Evolutionary conservation across 148 eudicot species (phyloP).

Genomic region (Chenopodium album): DNA sequence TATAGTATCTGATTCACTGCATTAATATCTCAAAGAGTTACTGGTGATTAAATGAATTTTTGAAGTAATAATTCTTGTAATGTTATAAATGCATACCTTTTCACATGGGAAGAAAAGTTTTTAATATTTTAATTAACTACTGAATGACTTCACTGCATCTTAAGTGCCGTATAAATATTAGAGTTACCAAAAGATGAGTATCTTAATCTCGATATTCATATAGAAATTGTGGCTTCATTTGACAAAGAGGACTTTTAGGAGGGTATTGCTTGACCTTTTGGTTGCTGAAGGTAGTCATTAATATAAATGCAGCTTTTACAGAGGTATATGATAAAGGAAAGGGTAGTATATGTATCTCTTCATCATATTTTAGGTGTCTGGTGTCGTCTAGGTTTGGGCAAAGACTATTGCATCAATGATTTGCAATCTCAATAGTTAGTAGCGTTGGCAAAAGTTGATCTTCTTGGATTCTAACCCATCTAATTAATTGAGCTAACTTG

Average conservation of each 20-base stretch:
- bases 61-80: background rate
- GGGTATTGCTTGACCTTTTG: background rate
- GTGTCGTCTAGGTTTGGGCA: no score
- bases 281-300: background rate
- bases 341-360: background rate
- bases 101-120: background rate
- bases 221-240: background rate
- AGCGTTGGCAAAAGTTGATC: no score
- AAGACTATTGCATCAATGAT: no score
- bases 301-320: background rate
- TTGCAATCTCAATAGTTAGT: no score
- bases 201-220: background rate
- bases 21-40: background rate
- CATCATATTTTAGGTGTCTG: no score
- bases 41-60: background rate
- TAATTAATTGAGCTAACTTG: no score
- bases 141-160: background rate
- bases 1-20: slow-evolving; percentile 19
- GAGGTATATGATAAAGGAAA: background rate
- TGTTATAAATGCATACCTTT: no score
- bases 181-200: background rate
- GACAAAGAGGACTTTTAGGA: background rate
- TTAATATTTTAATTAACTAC: background rate
- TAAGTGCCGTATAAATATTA: background rate
- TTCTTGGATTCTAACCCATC: no score